A percentile compares a stretch with the other conserved stretches of the same genome.
Evolutionary conservation across 2,329 filamentous ascomycete genomes (phyloP).

Genomic region (Aspergillus floridensis): DNA sequence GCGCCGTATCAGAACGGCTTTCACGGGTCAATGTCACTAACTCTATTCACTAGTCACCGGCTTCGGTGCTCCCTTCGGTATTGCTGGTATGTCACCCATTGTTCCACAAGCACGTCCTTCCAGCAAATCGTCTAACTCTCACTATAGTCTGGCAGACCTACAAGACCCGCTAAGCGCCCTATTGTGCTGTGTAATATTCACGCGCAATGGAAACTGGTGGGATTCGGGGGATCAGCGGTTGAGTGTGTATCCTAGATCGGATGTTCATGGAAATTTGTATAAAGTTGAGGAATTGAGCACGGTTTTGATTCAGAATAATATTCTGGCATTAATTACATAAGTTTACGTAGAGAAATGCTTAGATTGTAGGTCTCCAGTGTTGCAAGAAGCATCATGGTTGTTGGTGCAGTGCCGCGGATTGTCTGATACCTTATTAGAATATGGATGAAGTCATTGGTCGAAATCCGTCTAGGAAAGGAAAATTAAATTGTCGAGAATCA

Average conservation of each 20-base stretch:
- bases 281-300: constrained; percentile 39
- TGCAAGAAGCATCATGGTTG: background rate
- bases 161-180: constrained; percentile 53
- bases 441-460: constrained; percentile 46
- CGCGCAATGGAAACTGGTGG: constrained; percentile 19
- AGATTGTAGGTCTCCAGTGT: background rate
- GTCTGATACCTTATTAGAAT: constrained; percentile 29
- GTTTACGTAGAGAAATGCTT: background rate
- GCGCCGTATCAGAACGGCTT: constrained; percentile 1
- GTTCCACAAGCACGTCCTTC: background rate
- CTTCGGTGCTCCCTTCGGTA: constrained; percentile 59
- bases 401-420: constrained; percentile 18
- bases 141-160: constrained; percentile 64
- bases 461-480: constrained; percentile 30
- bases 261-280: constrained; percentile 37
- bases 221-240: constrained; percentile 17
- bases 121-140: constrained; percentile 20
- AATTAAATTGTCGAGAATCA: constrained; percentile 31
- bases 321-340: background rate
- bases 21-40: constrained; percentile 35
- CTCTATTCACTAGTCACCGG: constrained; percentile 49
- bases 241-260: constrained; percentile 21
- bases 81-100: constrained; percentile 56
- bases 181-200: constrained; percentile 15
- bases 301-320: constrained; percentile 18